Percentiles rank a stretch among this genome's conserved stretches.
Conservation (phyloP, 208 protist species). For the Leptomonas pyrrhocoris region DNA sequence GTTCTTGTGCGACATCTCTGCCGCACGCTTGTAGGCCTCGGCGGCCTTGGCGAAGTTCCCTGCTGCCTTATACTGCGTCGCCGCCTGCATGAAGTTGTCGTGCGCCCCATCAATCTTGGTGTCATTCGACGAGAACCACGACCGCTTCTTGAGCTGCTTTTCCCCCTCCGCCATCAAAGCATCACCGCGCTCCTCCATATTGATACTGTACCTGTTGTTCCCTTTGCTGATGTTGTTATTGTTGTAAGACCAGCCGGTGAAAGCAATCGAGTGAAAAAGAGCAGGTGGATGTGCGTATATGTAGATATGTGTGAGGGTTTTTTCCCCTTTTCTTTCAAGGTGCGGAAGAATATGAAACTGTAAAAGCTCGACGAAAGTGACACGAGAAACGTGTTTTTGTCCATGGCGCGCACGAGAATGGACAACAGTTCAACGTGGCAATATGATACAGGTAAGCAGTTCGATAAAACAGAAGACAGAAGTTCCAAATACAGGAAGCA, state of each 20-base stretch:
- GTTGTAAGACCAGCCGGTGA: neutral
- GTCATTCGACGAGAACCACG: slow-evolving; percentile 57
- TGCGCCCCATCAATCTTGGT: slow-evolving; percentile 73
- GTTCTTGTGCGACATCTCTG: slow-evolving; percentile 69
- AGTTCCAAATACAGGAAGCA: neutral
- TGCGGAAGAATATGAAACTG: neutral
- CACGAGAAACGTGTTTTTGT: too few species aligned
- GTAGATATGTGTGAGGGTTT: too few species aligned
- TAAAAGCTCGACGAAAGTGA: too few species aligned
- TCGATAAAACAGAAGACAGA: too few species aligned
- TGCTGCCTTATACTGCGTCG: slow-evolving; percentile 82
- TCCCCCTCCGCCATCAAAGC: slow-evolving; percentile 75
- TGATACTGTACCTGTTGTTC: slow-evolving; percentile 1
- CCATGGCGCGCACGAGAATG: too few species aligned
- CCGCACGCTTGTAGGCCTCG: slow-evolving; percentile 67
- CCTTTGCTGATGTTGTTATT: slow-evolving; percentile 9
- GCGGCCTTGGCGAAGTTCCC: slow-evolving; percentile 75
- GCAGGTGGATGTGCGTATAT: too few species aligned
- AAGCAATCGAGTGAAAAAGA: slow-evolving; percentile 10
- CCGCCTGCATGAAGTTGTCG: slow-evolving; percentile 79
- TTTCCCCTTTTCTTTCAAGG: neutral
- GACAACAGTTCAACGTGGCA: too few species aligned
- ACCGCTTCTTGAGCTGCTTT: slow-evolving; percentile 74
- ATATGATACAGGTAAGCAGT: too few species aligned
- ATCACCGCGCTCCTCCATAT: slow-evolving; percentile 75